These are phyloP conservation scores for Amphirosellinia nigrospora DNA, from an alignment of 495 filamentous ascomycete genomes.

Conservation along the genomic window DNA sequence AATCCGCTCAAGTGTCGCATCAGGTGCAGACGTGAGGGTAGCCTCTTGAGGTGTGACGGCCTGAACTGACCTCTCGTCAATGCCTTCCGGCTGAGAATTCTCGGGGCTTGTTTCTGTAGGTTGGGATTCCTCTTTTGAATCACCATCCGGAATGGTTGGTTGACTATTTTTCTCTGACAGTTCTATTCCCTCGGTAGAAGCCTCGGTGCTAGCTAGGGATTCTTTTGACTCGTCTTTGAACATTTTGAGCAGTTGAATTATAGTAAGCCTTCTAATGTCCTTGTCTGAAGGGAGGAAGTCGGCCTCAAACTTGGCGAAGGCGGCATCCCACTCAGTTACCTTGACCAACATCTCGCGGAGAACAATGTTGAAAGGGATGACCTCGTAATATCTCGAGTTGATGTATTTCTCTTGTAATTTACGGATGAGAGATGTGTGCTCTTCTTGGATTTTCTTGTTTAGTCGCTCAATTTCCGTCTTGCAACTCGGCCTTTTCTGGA, in stretches of 20 bases:
- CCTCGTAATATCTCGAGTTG: conserved; percentile 92
- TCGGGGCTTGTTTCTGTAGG: conserved; percentile 26
- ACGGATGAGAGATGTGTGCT: conserved; percentile 71
- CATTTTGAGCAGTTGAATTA: conserved; percentile 91
- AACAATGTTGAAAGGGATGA: conserved; percentile 88
- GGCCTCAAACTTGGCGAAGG: conserved; percentile 87
- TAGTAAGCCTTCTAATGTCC: conserved; percentile 90
- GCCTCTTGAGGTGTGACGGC: conserved; percentile 32
- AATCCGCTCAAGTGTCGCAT: conserved; percentile 57
- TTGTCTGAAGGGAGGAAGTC: conserved; percentile 97
- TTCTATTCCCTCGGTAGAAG: conserved; percentile 46
- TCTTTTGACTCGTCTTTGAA: conserved; percentile 86
- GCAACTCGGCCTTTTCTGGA: conserved; percentile 84
- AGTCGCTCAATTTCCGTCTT: conserved; percentile 79
- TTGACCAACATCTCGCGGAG: conserved; percentile 90
- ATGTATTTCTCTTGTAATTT: conserved; percentile 91
- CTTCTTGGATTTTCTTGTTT: conserved; percentile 76
- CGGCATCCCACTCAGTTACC: conserved; percentile 89
- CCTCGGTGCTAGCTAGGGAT: conserved; percentile 69
- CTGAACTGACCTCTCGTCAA: conserved; percentile 29
- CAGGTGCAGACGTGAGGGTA: conserved; percentile 28
- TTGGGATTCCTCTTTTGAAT: conserved; percentile 38
- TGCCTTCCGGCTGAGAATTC: conserved; percentile 26
- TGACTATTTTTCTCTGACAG: conserved; percentile 49
- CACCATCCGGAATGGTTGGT: conserved; percentile 36